Evolutionary conservation across 1,284 basidiomycete genomes (phyloP), one percentile per base, ranked within the genome.

Genomic region (Sanghuangporus sanghuang): DNA sequence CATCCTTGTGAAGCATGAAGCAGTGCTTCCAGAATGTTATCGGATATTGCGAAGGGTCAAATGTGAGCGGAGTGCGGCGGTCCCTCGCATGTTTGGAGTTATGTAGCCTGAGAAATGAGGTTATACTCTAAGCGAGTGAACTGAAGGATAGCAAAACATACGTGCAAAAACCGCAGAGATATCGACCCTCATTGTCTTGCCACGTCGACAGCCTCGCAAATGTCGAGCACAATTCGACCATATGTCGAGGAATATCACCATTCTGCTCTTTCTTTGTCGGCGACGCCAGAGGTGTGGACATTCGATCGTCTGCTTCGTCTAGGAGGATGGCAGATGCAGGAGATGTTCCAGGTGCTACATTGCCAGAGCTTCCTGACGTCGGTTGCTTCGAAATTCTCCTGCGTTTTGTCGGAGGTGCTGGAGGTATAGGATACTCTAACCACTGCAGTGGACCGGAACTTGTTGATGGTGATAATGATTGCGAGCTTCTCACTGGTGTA

Each of bases 1-100:
- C 63, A 52, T 18, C 18, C 18, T 50, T 57, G 55, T 64, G 63
- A 12, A 49, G 35, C 12, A 14, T 32, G 16, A 56, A 23, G 50
- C 63, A 64, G 46, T 64, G 63, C 6, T 57, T 27, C 59, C 59
- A 64, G 46, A 57, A 64, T 14, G 21, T 46, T 23, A 35, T 48
- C 8, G 63, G 55, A 53, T 50, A 53, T 16, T 35, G 36, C 14
- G 46, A 49, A 23, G 59, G 40, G 52, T 61, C 36, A 23, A 64
- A 61, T n/a, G 14, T 23, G 18, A 64, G 46, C 7, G 42, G 63
- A 23, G n/a, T 16, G 12, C 23, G 40, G 14, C 9, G 32, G 14
- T 21, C 23, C 6, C 23, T 46, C 8, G 52, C 36, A 11, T n/a
- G 6, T 23, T 23, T 14, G 18, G 7, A 5, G 11, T 64, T 55